Conservation (phyloP, 1,139 yeast species). For the Yamadazyma membranifaciens region DNA sequence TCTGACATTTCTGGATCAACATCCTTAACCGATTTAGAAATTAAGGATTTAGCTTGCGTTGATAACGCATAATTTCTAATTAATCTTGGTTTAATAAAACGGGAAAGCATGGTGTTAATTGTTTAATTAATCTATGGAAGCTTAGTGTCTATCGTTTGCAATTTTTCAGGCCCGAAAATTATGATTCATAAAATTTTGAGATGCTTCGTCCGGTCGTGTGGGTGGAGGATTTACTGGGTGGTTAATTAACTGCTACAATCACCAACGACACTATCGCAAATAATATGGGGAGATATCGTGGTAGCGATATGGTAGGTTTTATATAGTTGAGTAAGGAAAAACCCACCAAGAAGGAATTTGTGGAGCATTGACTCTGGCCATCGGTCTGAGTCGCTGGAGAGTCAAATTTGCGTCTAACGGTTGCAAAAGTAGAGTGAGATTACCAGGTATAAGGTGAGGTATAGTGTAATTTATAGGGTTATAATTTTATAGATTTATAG, state of each 20-base stretch:
- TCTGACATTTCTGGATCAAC: constrained; percentile 86
- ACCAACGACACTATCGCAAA: too few relatives aligned
- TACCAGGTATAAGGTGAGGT: too few relatives aligned
- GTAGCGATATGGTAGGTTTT: neutral
- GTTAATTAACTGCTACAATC: neutral
- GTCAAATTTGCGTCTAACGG: neutral
- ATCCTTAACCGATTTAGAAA: constrained; percentile 62
- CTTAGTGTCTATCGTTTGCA: neutral
- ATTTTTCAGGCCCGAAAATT: constrained; percentile 7
- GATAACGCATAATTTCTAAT: constrained; percentile 37
- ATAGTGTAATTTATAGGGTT: too few relatives aligned
- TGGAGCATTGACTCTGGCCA: neutral
- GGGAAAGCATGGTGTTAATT: neutral
- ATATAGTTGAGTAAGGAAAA: neutral
- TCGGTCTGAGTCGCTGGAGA: neutral
- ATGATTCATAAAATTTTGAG: constrained; percentile 9
- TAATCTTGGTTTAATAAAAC: constrained; percentile 4
- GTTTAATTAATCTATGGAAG: neutral
- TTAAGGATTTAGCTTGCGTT: constrained; percentile 47
- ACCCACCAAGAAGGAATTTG: neutral
- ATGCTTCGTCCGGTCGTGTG: neutral
- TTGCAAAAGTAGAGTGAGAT: too few relatives aligned
- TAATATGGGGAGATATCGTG: too few relatives aligned
- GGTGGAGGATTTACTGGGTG: constrained; percentile 3
- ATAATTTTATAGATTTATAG: too few relatives aligned